These are phyloP conservation scores for Cyclotella cryptica DNA, from an alignment of 108 stramenopile genomes.

Conservation along the genomic window DNA sequence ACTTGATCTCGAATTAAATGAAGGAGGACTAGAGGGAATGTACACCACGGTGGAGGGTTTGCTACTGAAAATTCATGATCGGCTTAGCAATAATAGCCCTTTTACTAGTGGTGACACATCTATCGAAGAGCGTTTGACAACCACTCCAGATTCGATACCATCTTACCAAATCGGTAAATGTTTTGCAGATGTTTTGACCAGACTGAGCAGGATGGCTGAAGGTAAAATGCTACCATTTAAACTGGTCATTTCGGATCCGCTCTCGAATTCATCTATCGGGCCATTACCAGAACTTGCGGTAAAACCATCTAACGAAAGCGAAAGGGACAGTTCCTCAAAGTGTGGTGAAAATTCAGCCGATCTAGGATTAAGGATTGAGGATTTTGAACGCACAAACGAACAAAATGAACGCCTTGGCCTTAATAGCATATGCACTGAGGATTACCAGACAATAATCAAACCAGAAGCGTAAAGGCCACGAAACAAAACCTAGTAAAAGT, in stretches of 20 bases:
- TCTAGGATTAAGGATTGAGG: slow-evolving; percentile 47
- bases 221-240: slow-evolving; percentile 83
- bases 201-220: slow-evolving; percentile 52
- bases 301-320: slow-evolving; percentile 33
- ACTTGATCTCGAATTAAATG: slow-evolving; percentile 66
- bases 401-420: slow-evolving; percentile 75
- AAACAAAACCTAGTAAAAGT: background rate
- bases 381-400: slow-evolving; percentile 62
- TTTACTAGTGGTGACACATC: slow-evolving; percentile 81
- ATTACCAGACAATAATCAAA: background rate
- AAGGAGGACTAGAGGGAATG: slow-evolving; percentile 82
- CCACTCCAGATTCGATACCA: slow-evolving; percentile 38
- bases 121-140: slow-evolving; percentile 35
- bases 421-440: slow-evolving; percentile 68
- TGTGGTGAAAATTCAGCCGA: slow-evolving; percentile 43
- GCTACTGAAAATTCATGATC: slow-evolving; percentile 69
- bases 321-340: slow-evolving; percentile 7
- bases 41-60: slow-evolving; percentile 94
- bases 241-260: slow-evolving; percentile 80
- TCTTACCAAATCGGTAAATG: slow-evolving; percentile 32
- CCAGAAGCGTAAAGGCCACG: no score
- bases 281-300: slow-evolving; percentile 40
- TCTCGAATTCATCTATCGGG: slow-evolving; percentile 91
- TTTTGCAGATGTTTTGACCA: slow-evolving; percentile 55
- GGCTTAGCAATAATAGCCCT: slow-evolving; percentile 70